Evolutionary conservation across 75 land plant genomes (phyloP), one percentile per base, ranked within the genome.

Genomic region (Selaginella moellendorffii): DNA sequence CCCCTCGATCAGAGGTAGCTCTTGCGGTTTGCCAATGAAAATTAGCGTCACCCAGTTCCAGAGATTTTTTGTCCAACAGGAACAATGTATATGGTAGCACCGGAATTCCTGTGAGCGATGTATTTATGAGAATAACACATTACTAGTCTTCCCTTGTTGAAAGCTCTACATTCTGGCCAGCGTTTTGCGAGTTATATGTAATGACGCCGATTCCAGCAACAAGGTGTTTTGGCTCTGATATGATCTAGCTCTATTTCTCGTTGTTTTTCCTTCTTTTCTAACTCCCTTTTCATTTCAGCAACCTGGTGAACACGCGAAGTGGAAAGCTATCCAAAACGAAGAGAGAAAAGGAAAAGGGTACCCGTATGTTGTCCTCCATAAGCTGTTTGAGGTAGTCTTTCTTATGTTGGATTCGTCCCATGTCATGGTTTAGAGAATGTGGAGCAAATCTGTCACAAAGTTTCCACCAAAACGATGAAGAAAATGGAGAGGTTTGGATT

Each of bases 311-410:
- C 28, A 18, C 63, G 28, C 18, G 63, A n/a, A 18, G 9, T 9
- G 24, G 8, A 20, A 19, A 20, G 24, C 8, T 56, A 19, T 56
- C 5, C n/a, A n/a, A n/a, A n/a, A n/a, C n/a, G n/a, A n/a, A n/a
- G 24, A 25, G 18, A 2, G 27, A 2, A 17, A 24, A 62, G 22
- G 29, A 20, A 56, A 20, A 1, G 30, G 9, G 21, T 29, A 68
- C 70, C 70, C 63, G 28, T 14, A 28, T 68, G 63, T 68, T 68
- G 22, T 68, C 70, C 63, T 68, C 70, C 70, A 68, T 68, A 27
- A 68, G 42, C 2, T 27, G 26, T 24, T 68, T 68, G 1, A 68
- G 63, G 29, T 58, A 68, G 52, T 68, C 70, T 28, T 30, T 68
- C 19, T 36, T 59, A 22, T 28, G 52, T 61, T 68, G 62, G 24